A percentile compares a stretch with the other conserved stretches of the same genome.
These are phyloP conservation scores for Plectosphaerella plurivora DNA, from an alignment of 2,329 filamentous ascomycete genomes.

Conservation along the genomic window DNA sequence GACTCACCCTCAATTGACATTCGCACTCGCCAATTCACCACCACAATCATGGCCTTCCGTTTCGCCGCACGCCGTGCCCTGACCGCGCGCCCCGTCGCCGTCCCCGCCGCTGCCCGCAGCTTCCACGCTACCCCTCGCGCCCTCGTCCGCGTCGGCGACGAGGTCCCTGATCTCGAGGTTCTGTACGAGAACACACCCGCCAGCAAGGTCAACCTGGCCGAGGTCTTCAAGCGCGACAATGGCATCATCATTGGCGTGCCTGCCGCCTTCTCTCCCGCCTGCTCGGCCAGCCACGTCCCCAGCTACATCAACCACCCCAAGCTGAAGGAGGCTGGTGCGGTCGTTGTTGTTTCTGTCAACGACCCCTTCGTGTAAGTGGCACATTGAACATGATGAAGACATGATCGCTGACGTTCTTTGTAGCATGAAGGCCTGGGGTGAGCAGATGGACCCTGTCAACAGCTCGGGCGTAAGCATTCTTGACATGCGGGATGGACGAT, in stretches of 20 bases:
- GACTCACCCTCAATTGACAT: background rate
- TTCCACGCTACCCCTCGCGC: slow-evolving; percentile 64
- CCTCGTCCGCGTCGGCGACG: slow-evolving; percentile 73
- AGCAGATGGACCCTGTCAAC: slow-evolving; percentile 68
- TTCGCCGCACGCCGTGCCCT: slow-evolving; percentile 25
- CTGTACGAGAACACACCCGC: slow-evolving; percentile 83
- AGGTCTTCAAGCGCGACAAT: slow-evolving; percentile 66
- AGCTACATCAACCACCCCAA: slow-evolving; percentile 78
- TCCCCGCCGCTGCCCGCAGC: slow-evolving; percentile 20
- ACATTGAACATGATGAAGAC: background rate
- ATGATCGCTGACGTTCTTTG: slow-evolving; percentile 5
- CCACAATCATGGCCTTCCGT: slow-evolving; percentile 29
- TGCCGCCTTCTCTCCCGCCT: slow-evolving; percentile 63
- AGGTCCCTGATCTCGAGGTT: slow-evolving; percentile 70
- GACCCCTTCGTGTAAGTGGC: slow-evolving; percentile 82
- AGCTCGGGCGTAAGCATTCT: slow-evolving; percentile 65
- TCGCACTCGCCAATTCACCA: background rate
- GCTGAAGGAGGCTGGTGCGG: slow-evolving; percentile 73
- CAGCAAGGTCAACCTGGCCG: slow-evolving; percentile 83
- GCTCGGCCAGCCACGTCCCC: slow-evolving; percentile 68
- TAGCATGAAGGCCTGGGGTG: slow-evolving; percentile 87
- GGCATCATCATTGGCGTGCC: slow-evolving; percentile 84
- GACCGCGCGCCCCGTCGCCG: slow-evolving; percentile 20
- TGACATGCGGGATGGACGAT: background rate
- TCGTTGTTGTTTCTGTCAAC: slow-evolving; percentile 90